Percentiles rank a stretch among this genome's conserved stretches.
Conservation (phyloP, 257 asterid genomes). For the Penstemon newberryi region DNA sequence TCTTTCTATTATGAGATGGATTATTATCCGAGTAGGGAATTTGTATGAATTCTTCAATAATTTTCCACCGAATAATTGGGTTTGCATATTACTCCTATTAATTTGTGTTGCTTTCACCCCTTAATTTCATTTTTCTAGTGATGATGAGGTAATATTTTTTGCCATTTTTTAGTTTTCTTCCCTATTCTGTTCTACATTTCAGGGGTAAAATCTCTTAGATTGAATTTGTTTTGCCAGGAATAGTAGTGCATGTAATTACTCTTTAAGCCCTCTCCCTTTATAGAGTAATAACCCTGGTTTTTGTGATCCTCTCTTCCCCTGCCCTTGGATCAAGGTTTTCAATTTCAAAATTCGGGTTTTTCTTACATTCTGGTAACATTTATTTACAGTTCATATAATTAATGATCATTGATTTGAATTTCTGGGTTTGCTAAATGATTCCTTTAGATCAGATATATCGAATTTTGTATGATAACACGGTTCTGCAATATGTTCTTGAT, state of each 20-base stretch:
- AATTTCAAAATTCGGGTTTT: conserved; percentile 32
- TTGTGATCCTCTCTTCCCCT: conserved; percentile 32
- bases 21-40: neutral
- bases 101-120: neutral
- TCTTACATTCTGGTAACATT: conserved; percentile 30
- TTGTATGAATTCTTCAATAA: neutral
- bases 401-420: conserved; percentile 13
- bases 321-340: conserved; percentile 36
- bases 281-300: conserved; percentile 14
- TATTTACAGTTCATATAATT: conserved; percentile 24
- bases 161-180: neutral
- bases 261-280: conserved; percentile 7
- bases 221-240: conserved; percentile 24
- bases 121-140: neutral
- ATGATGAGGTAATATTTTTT: conserved; percentile 15
- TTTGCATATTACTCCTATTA: neutral
- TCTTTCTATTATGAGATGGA: neutral
- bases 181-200: conserved; percentile 16
- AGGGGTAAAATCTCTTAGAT: conserved; percentile 23
- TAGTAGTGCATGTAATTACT: conserved; percentile 17
- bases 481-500: neutral
- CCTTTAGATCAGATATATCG: neutral
- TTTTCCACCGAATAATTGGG: conserved; percentile 5
- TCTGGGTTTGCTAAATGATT: neutral
- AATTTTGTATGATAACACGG: neutral